These are phyloP conservation scores for Pyropia yezoensis DNA, from an alignment of 23 red algal species.

Conservation along the genomic window DNA sequence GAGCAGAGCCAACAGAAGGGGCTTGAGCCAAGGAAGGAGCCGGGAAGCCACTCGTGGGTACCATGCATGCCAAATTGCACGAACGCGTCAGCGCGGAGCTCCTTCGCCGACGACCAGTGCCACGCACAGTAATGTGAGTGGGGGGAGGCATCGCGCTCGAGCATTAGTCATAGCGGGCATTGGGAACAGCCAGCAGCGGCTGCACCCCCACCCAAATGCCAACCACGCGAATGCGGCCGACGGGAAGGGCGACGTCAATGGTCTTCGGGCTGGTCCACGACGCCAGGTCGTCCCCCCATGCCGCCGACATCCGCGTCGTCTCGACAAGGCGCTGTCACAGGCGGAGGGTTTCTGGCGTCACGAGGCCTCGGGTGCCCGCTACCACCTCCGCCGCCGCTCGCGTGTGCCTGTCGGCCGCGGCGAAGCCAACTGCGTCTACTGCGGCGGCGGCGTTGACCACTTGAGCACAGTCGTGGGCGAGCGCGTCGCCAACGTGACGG, in stretches of 20 bases:
- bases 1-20: conserved; percentile 35
- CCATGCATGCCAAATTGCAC: conserved; percentile 62
- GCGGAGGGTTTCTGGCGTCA: conserved; percentile 15
- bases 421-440: too few relatives aligned
- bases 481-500: conserved; percentile 40
- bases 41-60: conserved; percentile 57
- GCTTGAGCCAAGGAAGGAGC: conserved; percentile 28
- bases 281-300: conserved; percentile 39
- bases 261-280: conserved; percentile 27
- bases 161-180: conserved; percentile 67
- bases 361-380: conserved; percentile 15
- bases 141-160: conserved; percentile 44
- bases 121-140: conserved; percentile 56
- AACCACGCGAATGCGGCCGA: conserved; percentile 44
- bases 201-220: conserved; percentile 59
- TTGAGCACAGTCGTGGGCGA: neutral
- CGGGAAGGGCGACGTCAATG: conserved; percentile 11
- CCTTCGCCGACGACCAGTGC: conserved; percentile 33
- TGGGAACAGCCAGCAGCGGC: conserved; percentile 36
- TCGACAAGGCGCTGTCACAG: conserved; percentile 21
- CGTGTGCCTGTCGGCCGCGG: neutral
- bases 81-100: conserved; percentile 26
- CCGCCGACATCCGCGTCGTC: conserved; percentile 11
- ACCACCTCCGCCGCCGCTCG: conserved; percentile 4
- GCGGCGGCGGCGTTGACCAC: too few relatives aligned